Base-by-base conservation (phyloP, 1,284 basidiomycete species). In the Irpex lacteus region DNA sequence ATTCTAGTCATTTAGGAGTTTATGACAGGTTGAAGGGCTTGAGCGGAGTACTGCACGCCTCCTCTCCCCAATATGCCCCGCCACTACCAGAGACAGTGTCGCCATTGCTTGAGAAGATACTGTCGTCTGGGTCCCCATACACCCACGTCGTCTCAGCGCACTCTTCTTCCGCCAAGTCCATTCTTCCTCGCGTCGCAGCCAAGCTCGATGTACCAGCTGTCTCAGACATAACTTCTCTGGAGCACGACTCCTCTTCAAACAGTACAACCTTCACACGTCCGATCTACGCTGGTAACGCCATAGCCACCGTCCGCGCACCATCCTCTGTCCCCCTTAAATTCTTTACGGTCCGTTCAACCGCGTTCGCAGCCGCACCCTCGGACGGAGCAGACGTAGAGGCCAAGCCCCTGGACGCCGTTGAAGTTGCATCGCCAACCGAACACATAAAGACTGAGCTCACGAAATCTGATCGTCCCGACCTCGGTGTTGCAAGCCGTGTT, bases 281-380 rank as follows among this genome's bases (percentile, higher is more conserved):
- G 55, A 98, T 99, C 75, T 99, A 99, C 74, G 98, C 98, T 59
- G 98, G 98, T 59, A 99, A 99, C 76, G 98, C 98, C 57, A 95
- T 99, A 68, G 86, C 96, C 38, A 98, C 96, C 56, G 89, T 99
- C 70, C 90, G 91, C 69, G 93, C 93, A 4, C 82, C 88, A 1
- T 81, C 85, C 26, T 82, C 85, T 38, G 82, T 96, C 74, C 84
- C 85, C 59, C 80, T 97, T 81, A 98, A 98, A 77, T 88, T 99
- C 75, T 93, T 99, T 78, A 98, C 98, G 34, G 94, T 99, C 52
- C 89, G 98, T 67, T 88, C 91, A n/a, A 98, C 97, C 2, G 94
- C 96, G 5, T 99, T 98, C 76, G 82, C 91, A 62, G 88, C 93
- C 66, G 90, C 94, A 13, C 74, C 80, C 3, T 67, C 72, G 2